Conservation (phyloP, 352 stramenopile species). For the Saprolegnia diclina region DNA sequence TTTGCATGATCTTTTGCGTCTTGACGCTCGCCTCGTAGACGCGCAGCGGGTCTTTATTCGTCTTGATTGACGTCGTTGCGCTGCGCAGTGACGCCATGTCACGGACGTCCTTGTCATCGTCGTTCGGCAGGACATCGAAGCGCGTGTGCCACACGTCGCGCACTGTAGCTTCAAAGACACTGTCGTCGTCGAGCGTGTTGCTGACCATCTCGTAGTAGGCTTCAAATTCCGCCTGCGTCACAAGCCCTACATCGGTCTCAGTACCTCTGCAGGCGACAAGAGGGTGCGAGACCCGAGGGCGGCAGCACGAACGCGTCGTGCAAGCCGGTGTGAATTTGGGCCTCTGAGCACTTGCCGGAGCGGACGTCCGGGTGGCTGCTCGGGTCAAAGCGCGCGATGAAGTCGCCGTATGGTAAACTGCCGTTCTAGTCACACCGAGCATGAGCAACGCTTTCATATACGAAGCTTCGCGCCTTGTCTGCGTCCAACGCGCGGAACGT, state of each 20-base stretch:
- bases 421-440: not conserved
- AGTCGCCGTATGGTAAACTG: not conserved
- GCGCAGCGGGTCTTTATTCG: slow-evolving; percentile 11
- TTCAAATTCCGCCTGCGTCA: slow-evolving; percentile 18
- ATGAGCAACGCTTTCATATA: not conserved
- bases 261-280: not conserved
- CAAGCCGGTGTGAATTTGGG: not conserved
- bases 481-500: slow-evolving; percentile 13
- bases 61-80: not conserved
- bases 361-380: slow-evolving; percentile 4
- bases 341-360: slow-evolving; percentile 1
- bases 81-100: not conserved
- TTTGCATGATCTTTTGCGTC: not conserved
- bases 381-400: slow-evolving; percentile 14
- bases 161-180: slow-evolving; percentile 1
- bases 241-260: not conserved
- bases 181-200: slow-evolving; percentile 12
- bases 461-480: not conserved
- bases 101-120: not conserved
- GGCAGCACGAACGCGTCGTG: not conserved
- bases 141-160: slow-evolving; percentile 2
- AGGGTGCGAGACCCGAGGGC: not conserved
- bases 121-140: not conserved
- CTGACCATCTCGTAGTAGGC: slow-evolving; percentile 20
- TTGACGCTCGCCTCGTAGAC: slow-evolving; percentile 16